Evolutionary conservation across 176 grass and related monocot genomes (phyloP).

Genomic region (Musa troglodytarum): DNA sequence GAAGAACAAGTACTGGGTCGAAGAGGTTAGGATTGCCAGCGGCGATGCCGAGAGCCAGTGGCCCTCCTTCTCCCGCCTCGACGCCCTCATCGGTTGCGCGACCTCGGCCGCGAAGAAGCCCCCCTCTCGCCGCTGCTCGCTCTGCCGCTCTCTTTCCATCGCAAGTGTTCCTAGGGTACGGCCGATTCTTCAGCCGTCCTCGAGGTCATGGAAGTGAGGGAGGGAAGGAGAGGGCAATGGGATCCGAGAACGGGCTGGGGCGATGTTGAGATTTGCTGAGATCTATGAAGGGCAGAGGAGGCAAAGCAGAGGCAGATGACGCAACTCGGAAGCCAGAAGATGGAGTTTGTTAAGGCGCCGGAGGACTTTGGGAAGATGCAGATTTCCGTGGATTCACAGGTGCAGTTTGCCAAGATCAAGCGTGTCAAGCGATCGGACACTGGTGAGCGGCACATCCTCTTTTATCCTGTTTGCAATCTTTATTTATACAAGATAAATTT

Average conservation of each 20-base stretch:
- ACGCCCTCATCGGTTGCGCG: slow-evolving; percentile 53
- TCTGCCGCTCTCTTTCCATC: slow-evolving; percentile 11
- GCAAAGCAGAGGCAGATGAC: slow-evolving; percentile 53
- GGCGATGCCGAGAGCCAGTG: slow-evolving; percentile 28
- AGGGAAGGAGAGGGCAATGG: slow-evolving; percentile 20
- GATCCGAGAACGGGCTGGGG: slow-evolving; percentile 47
- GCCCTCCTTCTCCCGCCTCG: slow-evolving; percentile 57
- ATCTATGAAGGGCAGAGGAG: slow-evolving; percentile 29
- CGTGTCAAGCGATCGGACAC: slow-evolving; percentile 34
- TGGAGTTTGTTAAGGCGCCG: slow-evolving; percentile 57
- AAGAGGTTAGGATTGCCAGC: slow-evolving; percentile 35
- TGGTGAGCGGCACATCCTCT: slow-evolving; percentile 23
- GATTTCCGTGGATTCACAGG: slow-evolving; percentile 58
- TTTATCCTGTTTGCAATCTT: too few species aligned
- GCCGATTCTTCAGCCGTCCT: not conserved
- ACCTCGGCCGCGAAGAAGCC: slow-evolving; percentile 11
- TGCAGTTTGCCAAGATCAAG: slow-evolving; percentile 55
- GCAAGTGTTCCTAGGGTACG: slow-evolving; percentile 21
- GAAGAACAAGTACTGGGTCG: slow-evolving; percentile 96
- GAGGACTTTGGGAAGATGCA: slow-evolving; percentile 75
- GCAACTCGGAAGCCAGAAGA: slow-evolving; percentile 66
- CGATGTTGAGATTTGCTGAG: slow-evolving; percentile 13
- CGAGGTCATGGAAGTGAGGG: too few species aligned
- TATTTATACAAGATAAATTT: too few species aligned
- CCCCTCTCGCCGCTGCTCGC: slow-evolving; percentile 19